These are phyloP conservation scores for Apiospora kogelbergensis DNA, from an alignment of 2,329 filamentous ascomycete species.

Conservation along the genomic window DNA sequence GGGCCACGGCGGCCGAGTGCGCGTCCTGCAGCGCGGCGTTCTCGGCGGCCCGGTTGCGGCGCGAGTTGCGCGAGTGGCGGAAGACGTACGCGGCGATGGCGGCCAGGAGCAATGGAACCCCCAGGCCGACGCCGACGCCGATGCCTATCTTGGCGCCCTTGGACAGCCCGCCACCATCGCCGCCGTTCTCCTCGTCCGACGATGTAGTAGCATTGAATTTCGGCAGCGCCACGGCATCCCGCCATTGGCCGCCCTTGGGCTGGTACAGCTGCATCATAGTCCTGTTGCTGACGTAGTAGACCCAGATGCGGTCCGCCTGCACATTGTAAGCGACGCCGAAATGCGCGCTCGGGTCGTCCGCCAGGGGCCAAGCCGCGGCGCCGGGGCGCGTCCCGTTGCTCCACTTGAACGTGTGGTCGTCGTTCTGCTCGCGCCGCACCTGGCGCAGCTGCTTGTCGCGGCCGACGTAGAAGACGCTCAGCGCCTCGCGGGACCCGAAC, in stretches of 20 bases:
- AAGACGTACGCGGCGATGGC: conserved; percentile 22
- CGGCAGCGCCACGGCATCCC: conserved; percentile 22
- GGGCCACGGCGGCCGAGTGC: neutral
- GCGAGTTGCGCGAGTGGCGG: conserved; percentile 8
- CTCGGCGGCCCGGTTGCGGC: neutral
- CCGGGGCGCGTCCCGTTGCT: conserved; percentile 15
- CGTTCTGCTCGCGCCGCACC: conserved; percentile 14
- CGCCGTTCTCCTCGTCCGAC: neutral
- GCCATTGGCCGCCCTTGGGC: conserved; percentile 26
- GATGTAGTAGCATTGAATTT: conserved; percentile 16
- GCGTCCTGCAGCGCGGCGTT: neutral
- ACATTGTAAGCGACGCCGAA: conserved; percentile 28
- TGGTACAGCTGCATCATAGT: conserved; percentile 29
- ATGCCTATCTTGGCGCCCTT: conserved; percentile 18
- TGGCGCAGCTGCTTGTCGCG: conserved; percentile 31
- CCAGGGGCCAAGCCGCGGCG: conserved; percentile 29
- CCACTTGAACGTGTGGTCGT: conserved; percentile 20
- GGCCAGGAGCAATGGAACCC: conserved; percentile 23
- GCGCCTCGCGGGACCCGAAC: conserved; percentile 20
- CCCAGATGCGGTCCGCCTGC: conserved; percentile 23
- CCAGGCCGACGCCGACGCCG: conserved; percentile 27
- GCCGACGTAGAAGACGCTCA: conserved; percentile 33
- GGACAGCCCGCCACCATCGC: conserved; percentile 8
- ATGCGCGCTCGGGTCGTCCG: conserved; percentile 29
- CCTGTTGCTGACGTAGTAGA: conserved; percentile 33